Evolutionary conservation across 805 yeast species (phyloP).

Genomic region (Candida orba): DNA sequence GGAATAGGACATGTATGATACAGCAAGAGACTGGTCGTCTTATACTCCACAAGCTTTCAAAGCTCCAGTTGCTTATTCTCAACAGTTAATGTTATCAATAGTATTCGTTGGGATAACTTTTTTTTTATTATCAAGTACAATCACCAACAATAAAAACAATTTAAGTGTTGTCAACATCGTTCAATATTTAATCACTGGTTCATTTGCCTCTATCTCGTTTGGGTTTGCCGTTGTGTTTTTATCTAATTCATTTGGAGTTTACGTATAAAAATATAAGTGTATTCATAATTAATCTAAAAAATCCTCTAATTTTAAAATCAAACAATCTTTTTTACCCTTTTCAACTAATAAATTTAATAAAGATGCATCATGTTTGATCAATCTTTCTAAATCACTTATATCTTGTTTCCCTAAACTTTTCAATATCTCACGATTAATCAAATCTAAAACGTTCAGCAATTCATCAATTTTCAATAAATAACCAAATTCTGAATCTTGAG

Average conservation of each 20-base stretch:
- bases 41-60: neutral
- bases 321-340: conserved; percentile 38
- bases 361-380: conserved; percentile 36
- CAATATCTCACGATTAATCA: conserved; percentile 35
- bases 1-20: neutral
- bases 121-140: neutral
- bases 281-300: neutral
- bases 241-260: conserved; percentile 39
- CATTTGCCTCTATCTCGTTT: conserved; percentile 28
- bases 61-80: neutral
- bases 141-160: neutral
- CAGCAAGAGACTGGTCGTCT: neutral
- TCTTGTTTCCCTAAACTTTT: conserved; percentile 36
- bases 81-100: neutral
- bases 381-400: conserved; percentile 35
- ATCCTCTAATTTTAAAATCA: conserved; percentile 7
- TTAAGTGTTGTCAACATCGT: neutral
- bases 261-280: conserved; percentile 26
- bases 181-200: conserved; percentile 21
- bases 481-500: conserved; percentile 33
- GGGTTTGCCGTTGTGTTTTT: conserved; percentile 36
- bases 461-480: conserved; percentile 30
- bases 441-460: conserved; percentile 33
- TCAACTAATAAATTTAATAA: conserved; percentile 22
- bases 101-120: neutral